phyloP scores from a whole-genome alignment of 257 asterid species.

The Capsicum pubescens region DNA sequence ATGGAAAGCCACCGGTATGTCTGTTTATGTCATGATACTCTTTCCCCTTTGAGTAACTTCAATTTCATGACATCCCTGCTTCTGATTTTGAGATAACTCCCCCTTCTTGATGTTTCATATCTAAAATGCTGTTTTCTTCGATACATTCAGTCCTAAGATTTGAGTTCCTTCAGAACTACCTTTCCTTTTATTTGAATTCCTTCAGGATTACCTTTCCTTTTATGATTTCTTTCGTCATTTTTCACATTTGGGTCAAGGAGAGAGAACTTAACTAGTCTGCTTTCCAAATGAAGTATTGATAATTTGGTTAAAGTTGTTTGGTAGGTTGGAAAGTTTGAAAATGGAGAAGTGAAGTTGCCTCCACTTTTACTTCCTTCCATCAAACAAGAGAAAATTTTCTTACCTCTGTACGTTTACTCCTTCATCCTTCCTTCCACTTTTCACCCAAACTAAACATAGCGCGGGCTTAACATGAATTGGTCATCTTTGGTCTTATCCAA shows the following conservation, averaged over 20 bases:
- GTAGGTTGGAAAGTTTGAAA: slow-evolving; percentile 11
- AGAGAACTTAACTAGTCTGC: background rate
- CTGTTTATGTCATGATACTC: slow-evolving; percentile 29
- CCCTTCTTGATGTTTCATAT: slow-evolving; percentile 21
- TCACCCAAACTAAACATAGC: background rate
- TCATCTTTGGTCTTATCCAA: background rate
- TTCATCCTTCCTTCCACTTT: background rate
- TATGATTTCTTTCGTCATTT: slow-evolving; percentile 30
- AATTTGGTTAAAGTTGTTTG: slow-evolving; percentile 15
- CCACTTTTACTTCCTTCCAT: slow-evolving; percentile 19
- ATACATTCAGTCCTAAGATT: slow-evolving; percentile 6
- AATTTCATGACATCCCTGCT: background rate
- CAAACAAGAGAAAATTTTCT: background rate
- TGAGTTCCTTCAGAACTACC: background rate
- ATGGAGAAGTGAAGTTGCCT: background rate
- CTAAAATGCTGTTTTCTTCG: background rate
- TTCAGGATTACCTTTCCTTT: slow-evolving; percentile 7
- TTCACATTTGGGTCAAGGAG: background rate
- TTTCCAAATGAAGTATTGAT: background rate
- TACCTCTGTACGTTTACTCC: background rate
- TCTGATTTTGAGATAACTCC: slow-evolving; percentile 15
- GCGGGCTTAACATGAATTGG: background rate
- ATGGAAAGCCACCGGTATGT: slow-evolving; percentile 93
- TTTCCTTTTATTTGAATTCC: slow-evolving; percentile 26
- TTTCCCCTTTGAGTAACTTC: slow-evolving; percentile 21